phyloP scores from a whole-genome alignment of 805 yeast species.

The Maudiozyma bulderi region DNA sequence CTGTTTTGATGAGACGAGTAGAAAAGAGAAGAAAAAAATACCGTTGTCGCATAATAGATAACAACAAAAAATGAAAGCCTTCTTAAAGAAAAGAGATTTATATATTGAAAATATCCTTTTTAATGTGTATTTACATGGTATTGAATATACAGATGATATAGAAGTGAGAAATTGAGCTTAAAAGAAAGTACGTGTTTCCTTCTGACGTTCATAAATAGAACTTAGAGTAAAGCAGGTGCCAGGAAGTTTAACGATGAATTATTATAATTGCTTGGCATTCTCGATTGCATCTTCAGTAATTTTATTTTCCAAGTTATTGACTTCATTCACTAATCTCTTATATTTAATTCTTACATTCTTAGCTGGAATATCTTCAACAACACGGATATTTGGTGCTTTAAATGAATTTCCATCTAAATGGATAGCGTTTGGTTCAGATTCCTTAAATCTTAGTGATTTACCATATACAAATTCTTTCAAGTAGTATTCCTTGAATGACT shows the following conservation, averaged over 20 bases:
- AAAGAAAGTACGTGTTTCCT: too few species aligned
- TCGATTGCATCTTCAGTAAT: slow-evolving; percentile 19
- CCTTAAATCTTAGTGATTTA: slow-evolving; percentile 35
- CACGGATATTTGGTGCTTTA: slow-evolving; percentile 42
- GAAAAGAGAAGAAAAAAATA: too few species aligned
- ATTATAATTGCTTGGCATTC: slow-evolving; percentile 8
- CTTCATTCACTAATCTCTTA: slow-evolving; percentile 39
- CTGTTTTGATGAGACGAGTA: too few species aligned
- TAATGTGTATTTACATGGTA: not conserved
- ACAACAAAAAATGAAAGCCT: not conserved
- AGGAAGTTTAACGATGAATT: not conserved
- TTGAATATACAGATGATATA: not conserved
- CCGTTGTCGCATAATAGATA: too few species aligned
- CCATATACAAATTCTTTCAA: slow-evolving; percentile 25
- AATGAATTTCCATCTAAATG: slow-evolving; percentile 48
- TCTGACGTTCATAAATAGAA: too few species aligned
- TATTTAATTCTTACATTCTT: slow-evolving; percentile 37
- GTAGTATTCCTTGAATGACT: slow-evolving; percentile 22
- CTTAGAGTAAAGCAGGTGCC: too few species aligned
- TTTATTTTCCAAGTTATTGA: slow-evolving; percentile 29
- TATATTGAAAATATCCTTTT: not conserved
- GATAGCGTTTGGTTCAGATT: slow-evolving; percentile 68
- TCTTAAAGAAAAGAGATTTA: not conserved
- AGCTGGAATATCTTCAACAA: slow-evolving; percentile 32
- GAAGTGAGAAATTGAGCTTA: not conserved